These are phyloP conservation scores for Gaeumannomyces sp. DNA, from an alignment of 2,329 filamentous ascomycete species.

Conservation along the genomic window DNA sequence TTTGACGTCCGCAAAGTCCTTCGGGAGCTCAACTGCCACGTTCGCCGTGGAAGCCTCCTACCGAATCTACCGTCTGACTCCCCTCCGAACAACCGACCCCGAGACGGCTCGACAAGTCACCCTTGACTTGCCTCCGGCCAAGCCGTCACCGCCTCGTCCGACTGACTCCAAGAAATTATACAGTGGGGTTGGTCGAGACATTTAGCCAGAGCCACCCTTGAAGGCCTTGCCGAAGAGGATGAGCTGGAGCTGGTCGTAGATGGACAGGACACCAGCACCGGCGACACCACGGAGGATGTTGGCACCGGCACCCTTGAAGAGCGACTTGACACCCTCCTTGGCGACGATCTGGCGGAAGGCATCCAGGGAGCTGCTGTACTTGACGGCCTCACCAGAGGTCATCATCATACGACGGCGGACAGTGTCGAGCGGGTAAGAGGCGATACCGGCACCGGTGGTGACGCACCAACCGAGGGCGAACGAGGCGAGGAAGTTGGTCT, in stretches of 20 bases:
- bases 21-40: background rate
- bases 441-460: slow-evolving; percentile 99
- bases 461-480: slow-evolving; percentile 98
- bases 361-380: slow-evolving; percentile 97
- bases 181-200: slow-evolving; percentile 12
- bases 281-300: slow-evolving; percentile 99
- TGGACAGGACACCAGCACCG: slow-evolving; percentile 99
- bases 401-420: slow-evolving; percentile 99
- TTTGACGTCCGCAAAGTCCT: slow-evolving; percentile 2
- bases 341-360: slow-evolving; percentile 94
- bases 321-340: slow-evolving; percentile 95
- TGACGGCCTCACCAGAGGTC: slow-evolving; percentile 95
- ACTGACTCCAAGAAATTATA: slow-evolving; percentile 17
- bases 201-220: slow-evolving; percentile 57
- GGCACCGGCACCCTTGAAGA: slow-evolving; percentile 99
- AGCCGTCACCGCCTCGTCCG: slow-evolving; percentile 7
- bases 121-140: slow-evolving; percentile 12
- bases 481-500: slow-evolving; percentile 99
- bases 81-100: slow-evolving; percentile 33
- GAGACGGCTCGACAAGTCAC: slow-evolving; percentile 11
- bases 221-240: slow-evolving; percentile 99
- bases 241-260: slow-evolving; percentile 99
- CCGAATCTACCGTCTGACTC: slow-evolving; percentile 40
- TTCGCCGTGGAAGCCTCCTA: slow-evolving; percentile 20
- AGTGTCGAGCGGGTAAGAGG: slow-evolving; percentile 99